Conservation (phyloP, 306 rosid species). For the Cucurbita pepo region DNA sequence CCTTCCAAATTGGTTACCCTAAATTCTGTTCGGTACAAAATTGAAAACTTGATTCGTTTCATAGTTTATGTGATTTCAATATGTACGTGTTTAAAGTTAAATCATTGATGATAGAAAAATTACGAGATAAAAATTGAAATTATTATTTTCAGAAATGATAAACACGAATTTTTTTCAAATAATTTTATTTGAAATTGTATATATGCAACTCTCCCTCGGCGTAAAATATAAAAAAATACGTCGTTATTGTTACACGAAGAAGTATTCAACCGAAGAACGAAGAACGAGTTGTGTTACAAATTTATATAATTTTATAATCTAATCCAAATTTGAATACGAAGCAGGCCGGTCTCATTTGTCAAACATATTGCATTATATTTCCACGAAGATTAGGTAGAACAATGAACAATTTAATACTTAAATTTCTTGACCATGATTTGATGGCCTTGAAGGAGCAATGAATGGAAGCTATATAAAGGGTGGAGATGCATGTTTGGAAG, state of each 20-base stretch:
- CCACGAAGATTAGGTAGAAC: background rate
- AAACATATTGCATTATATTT: background rate
- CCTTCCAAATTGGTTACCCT: too few relatives aligned
- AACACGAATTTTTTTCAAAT: too few relatives aligned
- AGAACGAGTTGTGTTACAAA: background rate
- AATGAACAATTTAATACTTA: background rate
- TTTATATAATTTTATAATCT: background rate
- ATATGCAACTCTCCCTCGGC: too few relatives aligned
- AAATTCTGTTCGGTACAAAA: too few relatives aligned
- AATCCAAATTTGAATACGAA: background rate
- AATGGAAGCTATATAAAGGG: background rate
- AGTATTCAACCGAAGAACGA: background rate
- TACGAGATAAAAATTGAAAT: too few relatives aligned
- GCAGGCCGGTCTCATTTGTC: background rate
- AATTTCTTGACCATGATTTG: background rate
- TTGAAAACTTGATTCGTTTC: too few relatives aligned
- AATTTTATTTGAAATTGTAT: too few relatives aligned
- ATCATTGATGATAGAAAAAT: too few relatives aligned
- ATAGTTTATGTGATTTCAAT: too few relatives aligned
- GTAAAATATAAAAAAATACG: background rate
- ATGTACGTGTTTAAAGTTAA: too few relatives aligned
- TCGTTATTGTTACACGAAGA: background rate
- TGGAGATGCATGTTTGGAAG: background rate
- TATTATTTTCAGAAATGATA: too few relatives aligned
- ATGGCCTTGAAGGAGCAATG: background rate